phyloP scores from a whole-genome alignment of 192 early-diverging fungal genomes.

The Geranomyces variabilis region DNA sequence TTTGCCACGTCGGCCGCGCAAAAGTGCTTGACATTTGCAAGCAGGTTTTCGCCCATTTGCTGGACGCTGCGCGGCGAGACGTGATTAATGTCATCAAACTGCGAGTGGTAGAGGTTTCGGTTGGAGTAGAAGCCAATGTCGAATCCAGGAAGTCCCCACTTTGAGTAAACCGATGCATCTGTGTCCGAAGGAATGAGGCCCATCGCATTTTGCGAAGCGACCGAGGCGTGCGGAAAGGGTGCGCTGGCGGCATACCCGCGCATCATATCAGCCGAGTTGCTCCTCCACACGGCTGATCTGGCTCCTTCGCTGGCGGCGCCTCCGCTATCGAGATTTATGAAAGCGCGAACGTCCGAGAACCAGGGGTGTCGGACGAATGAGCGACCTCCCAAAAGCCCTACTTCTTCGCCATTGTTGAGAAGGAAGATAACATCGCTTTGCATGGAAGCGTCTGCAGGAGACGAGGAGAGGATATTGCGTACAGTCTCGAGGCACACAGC shows the following conservation, averaged over 20 bases:
- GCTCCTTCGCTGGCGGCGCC: too few relatives aligned
- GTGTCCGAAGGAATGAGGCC: constrained; percentile 33
- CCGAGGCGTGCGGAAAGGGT: constrained; percentile 47
- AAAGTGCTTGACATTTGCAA: constrained; percentile 26
- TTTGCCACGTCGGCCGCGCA: constrained; percentile 9
- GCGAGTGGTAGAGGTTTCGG: constrained; percentile 53
- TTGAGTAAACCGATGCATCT: constrained; percentile 43
- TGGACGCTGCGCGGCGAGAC: constrained; percentile 37
- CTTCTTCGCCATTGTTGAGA: constrained; percentile 57
- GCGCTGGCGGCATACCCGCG: constrained; percentile 21
- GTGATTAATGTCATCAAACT: constrained; percentile 40
- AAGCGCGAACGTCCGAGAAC: constrained; percentile 35
- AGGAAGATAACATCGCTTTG: constrained; percentile 41
- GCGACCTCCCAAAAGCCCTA: constrained; percentile 41
- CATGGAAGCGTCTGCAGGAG: background rate
- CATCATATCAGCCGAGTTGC: constrained; percentile 40
- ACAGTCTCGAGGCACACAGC: constrained; percentile 43
- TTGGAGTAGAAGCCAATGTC: constrained; percentile 39
- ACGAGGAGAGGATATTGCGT: constrained; percentile 9
- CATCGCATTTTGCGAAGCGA: constrained; percentile 46
- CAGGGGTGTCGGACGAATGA: constrained; percentile 47
- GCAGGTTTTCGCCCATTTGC: constrained; percentile 50
- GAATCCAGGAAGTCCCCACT: constrained; percentile 36
- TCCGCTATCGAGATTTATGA: too few relatives aligned
- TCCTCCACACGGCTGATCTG: too few relatives aligned